A percentile compares a stretch with the other conserved stretches of the same genome.
phyloP scores from a whole-genome alignment of 139 green algal species.

The Dunaliella sp. region DNA sequence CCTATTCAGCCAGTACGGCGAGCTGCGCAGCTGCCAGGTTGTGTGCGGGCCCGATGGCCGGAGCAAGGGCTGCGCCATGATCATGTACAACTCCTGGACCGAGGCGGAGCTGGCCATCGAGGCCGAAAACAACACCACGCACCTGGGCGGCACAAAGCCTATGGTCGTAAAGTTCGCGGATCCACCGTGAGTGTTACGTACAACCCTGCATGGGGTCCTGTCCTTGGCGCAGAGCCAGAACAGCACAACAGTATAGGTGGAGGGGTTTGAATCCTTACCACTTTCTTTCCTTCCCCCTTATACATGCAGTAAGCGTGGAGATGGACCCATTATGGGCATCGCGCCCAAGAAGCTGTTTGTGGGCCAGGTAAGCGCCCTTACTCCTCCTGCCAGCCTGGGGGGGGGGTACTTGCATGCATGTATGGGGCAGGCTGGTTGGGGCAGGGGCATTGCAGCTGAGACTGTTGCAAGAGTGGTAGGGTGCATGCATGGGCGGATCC shows the following conservation, averaged over 20 bases:
- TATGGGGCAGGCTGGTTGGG: background rate
- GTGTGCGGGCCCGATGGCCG: constrained; percentile 65
- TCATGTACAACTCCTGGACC: constrained; percentile 68
- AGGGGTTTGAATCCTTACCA: background rate
- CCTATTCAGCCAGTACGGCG: constrained; percentile 73
- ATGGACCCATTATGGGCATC: constrained; percentile 60
- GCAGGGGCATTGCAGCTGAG: too few species aligned
- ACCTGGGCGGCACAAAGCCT: constrained; percentile 41
- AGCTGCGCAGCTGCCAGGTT: constrained; percentile 62
- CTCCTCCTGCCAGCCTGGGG: too few species aligned
- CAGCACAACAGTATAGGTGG: background rate
- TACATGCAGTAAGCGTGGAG: constrained; percentile 20
- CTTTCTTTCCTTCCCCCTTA: background rate
- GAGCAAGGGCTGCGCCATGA: constrained; percentile 78
- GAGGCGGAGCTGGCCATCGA: constrained; percentile 71
- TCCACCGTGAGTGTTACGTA: constrained; percentile 45
- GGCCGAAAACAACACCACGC: constrained; percentile 60
- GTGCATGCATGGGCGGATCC: too few species aligned
- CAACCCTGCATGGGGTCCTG: background rate
- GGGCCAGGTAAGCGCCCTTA: constrained; percentile 72
- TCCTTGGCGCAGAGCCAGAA: background rate
- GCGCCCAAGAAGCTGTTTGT: constrained; percentile 88
- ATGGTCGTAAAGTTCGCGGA: constrained; percentile 84
- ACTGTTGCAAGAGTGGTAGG: too few species aligned
- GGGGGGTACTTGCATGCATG: background rate